Base-by-base conservation (phyloP, 176 grass and related monocot genomes). In the Phoenix dactylifera region DNA sequence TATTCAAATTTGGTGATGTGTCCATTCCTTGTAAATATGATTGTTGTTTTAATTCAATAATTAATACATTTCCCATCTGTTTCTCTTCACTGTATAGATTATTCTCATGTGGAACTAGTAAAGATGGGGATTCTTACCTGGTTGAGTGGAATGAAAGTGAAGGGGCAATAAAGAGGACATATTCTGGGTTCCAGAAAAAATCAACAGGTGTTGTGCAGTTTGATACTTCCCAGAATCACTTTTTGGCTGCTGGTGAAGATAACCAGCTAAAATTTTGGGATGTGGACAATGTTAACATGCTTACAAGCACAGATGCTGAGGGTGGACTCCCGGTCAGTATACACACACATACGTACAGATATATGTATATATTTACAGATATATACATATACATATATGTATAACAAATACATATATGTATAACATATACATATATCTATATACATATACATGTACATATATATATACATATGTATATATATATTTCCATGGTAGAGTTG, bases 91-190 rank as follows among this genome's bases (percentile, higher is more conserved):
- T 44, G 35, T 44, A 44, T 77, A 98, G 93, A 72, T 72, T 98
- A 66, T 98, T 98, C 61, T 98, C 94, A 59, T 98, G 94, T 24
- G 94, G 94, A 70, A 98, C 94, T 51, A 79, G 94, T 68, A 98
- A 98, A 78, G 88, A 98, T 0, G 94, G 94, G 60, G 94, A 98
- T 20, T 92, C 83, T 10, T 65, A 62, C 75, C 88, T 98, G 71
- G 94, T 98, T 60, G 88, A 98, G 69, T 98, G 93, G 94, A 98
- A 92, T 60, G 94, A 98, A 88, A 98, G 88, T 83, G 94, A 98
- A 83, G 94, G 88, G 75, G 83, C 94, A 17, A 90, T 98, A 67
- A 98, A 86, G 77, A 86, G 81, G 64, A 78, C 72, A 56, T 98
- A 98, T 77, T 54, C 62, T 69, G 94, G 94, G 29, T 98, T 98